Conservation (phyloP, 768 basidiomycete genomes). For the Tricholoma furcatifolium region DNA sequence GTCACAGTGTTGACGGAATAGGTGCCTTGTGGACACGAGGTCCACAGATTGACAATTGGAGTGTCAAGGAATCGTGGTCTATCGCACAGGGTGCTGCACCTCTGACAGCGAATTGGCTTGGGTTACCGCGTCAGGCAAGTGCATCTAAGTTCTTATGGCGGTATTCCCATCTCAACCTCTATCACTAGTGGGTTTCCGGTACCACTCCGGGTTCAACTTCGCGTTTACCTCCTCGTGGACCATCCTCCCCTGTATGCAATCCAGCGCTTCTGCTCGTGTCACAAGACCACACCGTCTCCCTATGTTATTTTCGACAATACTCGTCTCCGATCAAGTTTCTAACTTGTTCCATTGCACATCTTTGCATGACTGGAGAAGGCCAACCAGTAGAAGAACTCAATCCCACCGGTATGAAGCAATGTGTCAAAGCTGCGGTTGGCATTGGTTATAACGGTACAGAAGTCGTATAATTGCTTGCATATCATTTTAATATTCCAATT, state of each 20-base stretch:
- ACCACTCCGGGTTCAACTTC: conserved; percentile 38
- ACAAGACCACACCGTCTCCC: conserved; percentile 54
- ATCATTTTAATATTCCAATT: background rate
- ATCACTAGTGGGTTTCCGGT: conserved; percentile 51
- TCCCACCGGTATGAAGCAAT: conserved; percentile 41
- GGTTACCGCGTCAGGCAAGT: conserved; percentile 52
- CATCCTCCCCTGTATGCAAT: conserved; percentile 47
- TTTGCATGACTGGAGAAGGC: conserved; percentile 34
- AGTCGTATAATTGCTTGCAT: background rate
- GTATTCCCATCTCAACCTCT: conserved; percentile 2
- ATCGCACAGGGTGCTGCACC: conserved; percentile 53
- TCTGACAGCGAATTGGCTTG: conserved; percentile 64
- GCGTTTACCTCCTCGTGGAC: conserved; percentile 62
- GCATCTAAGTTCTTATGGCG: background rate
- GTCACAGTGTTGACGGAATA: conserved; percentile 51
- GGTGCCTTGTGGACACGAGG: conserved; percentile 68
- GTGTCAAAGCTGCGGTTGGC: conserved; percentile 59
- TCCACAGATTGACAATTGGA: conserved; percentile 61
- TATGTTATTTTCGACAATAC: conserved; percentile 54
- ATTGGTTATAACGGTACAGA: conserved; percentile 55
- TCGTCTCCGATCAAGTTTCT: conserved; percentile 42
- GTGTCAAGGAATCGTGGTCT: conserved; percentile 53
- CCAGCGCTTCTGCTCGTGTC: conserved; percentile 66
- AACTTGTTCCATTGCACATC: conserved; percentile 46
- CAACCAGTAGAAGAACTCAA: conserved; percentile 30